Evolutionary conservation across 2,329 filamentous ascomycete genomes (phyloP), one percentile per base, ranked within the genome.

Genomic region (Apiospora marii): DNA sequence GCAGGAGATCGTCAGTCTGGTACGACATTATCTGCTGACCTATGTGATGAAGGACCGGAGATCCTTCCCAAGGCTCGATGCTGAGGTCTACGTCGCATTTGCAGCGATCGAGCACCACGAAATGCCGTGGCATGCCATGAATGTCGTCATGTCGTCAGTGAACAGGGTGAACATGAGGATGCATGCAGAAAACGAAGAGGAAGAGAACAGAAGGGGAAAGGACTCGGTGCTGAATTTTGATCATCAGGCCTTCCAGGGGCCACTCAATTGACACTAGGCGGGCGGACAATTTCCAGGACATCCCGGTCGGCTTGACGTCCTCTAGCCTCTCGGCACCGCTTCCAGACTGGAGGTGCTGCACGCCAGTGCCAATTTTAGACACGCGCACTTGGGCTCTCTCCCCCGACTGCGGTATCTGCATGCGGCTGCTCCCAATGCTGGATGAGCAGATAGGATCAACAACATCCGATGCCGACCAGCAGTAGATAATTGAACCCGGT

Each of bases 271-370:
- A n/a, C 58, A 64, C 58, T 64, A 41, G 58, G 34, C 58, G 58
- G 30, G 34, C 58, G 58, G 58, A 64, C 58, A 64, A 37, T 64
- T 64, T 64, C 58, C 58, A 64, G 22, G 34, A 64, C 22, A 64
- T 41, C 58, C 58, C 22, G 34, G 58, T 64, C 58, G 58, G 58
- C 58, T 64, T 30, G 27, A 30, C 30, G 22, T n/a, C 58, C 58
- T 64, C 34, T 64, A 64, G 58, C 58, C 58, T 64, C 58, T 64
- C 58, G 58, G 58, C 58, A 64, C 41, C 58, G 58, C 58, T 64
- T 64, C 58, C 58, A 64, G 58, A 64, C 53, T 64, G 34, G 58
- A 64, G 34, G 53, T 34, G 58, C 34, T 64, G 53, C 53, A 61
- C 22, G 58, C 34, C 34, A 14, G 34, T 64, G 41, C 58, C 58